These are phyloP conservation scores for Sporothrix sp. DNA, from an alignment of 2,329 filamentous ascomycete genomes.

Conservation along the genomic window DNA sequence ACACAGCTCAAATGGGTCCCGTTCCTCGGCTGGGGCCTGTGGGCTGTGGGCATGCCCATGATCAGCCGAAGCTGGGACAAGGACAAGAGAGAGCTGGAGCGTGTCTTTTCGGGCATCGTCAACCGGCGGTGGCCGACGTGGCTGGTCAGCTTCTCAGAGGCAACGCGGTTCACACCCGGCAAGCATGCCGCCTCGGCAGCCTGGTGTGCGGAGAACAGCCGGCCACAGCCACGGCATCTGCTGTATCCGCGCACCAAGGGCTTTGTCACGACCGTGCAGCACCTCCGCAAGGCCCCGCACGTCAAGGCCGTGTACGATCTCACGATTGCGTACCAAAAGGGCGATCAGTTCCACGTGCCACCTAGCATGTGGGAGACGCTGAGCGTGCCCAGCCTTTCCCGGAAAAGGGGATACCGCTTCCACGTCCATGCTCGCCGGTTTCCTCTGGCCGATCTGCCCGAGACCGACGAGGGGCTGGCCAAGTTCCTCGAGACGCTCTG, in stretches of 20 bases:
- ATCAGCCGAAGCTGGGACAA: conserved; percentile 50
- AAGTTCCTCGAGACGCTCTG: conserved; percentile 44
- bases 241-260: conserved; percentile 52
- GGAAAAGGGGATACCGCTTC: conserved; percentile 33
- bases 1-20: conserved; percentile 48
- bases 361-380: conserved; percentile 46
- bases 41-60: conserved; percentile 56
- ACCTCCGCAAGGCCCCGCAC: conserved; percentile 40
- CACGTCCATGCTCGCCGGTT: conserved; percentile 42
- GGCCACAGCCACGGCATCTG: conserved; percentile 44
- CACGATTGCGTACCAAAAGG: conserved; percentile 42
- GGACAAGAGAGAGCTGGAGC: conserved; percentile 46
- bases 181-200: conserved; percentile 42
- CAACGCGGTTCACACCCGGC: conserved; percentile 45
- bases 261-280: conserved; percentile 49
- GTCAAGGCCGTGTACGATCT: conserved; percentile 47
- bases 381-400: conserved; percentile 28
- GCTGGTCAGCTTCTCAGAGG: conserved; percentile 56
- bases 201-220: conserved; percentile 43
- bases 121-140: conserved; percentile 46
- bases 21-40: conserved; percentile 53
- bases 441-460: conserved; percentile 37
- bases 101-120: conserved; percentile 46
- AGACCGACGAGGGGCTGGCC: conserved; percentile 37
- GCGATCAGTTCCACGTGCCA: conserved; percentile 29